Conservation (phyloP, 371 early-diverging fungal species). For the Actinomortierella wolfii region DNA sequence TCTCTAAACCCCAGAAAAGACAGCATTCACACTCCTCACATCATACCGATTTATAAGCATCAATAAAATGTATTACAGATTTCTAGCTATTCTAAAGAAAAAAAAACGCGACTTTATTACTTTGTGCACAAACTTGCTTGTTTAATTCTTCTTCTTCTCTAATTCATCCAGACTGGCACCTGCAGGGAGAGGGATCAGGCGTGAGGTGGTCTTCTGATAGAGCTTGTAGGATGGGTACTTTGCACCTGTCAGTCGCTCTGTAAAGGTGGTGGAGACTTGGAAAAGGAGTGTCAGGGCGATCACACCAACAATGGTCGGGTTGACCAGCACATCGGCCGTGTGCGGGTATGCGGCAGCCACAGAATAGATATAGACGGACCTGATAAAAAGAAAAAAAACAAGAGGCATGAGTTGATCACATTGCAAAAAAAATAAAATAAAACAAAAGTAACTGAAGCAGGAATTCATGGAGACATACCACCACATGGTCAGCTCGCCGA, state of each 20-base stretch:
- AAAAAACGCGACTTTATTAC: too few species aligned
- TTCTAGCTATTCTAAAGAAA: too few species aligned
- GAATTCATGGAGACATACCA: too few species aligned
- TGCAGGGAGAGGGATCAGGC: slow-evolving; percentile 65
- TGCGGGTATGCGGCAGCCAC: slow-evolving; percentile 49
- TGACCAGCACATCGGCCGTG: slow-evolving; percentile 45
- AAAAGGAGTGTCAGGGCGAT: slow-evolving; percentile 67
- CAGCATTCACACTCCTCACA: too few species aligned
- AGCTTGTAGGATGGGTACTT: slow-evolving; percentile 57
- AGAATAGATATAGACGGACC: slow-evolving; percentile 66
- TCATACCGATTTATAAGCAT: too few species aligned
- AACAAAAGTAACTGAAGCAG: too few species aligned
- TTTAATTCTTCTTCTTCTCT: slow-evolving; percentile 26
- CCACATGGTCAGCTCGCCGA: slow-evolving; percentile 79
- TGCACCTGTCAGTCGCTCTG: slow-evolving; percentile 55
- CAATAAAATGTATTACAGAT: too few species aligned
- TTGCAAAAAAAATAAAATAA: not conserved
- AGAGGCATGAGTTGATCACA: slow-evolving; percentile 34
- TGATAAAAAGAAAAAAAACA: slow-evolving; percentile 29
- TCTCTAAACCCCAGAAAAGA: too few species aligned
- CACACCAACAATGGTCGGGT: slow-evolving; percentile 66
- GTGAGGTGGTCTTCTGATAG: slow-evolving; percentile 66
- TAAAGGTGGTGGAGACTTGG: slow-evolving; percentile 73
- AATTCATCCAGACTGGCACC: slow-evolving; percentile 29
- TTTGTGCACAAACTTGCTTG: too few species aligned